Percentiles rank a stretch among this genome's conserved stretches.
Evolutionary conservation across 2,329 filamentous ascomycete species (phyloP).

Genomic region (Zelopaecilomyces penicillatus): DNA sequence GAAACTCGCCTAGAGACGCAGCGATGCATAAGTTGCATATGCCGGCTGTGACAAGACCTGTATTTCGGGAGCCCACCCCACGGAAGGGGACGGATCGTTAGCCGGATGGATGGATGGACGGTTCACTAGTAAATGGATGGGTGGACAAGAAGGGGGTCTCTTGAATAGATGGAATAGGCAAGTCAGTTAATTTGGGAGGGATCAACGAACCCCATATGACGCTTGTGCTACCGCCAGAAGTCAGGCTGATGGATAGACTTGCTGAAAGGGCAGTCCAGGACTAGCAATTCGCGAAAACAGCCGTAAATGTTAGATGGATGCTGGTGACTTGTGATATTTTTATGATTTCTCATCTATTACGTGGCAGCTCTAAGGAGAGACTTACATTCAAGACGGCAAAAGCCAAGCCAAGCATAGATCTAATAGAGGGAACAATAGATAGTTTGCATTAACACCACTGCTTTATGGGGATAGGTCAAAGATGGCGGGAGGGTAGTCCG

Average conservation of each 20-base stretch:
- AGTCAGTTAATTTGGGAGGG: background rate
- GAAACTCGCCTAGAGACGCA: conserved; percentile 60
- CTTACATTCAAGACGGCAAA: conserved; percentile 37
- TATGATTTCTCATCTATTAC: background rate
- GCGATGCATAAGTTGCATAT: conserved; percentile 40
- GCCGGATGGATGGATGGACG: no score
- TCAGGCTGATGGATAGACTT: conserved; percentile 42
- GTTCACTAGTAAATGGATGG: background rate
- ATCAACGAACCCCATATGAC: conserved; percentile 56
- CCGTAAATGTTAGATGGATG: no score
- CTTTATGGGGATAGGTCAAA: background rate
- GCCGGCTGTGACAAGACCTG: conserved; percentile 23
- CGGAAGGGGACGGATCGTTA: no score
- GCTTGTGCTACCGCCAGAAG: conserved; percentile 57
- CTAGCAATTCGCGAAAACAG: conserved; percentile 1
- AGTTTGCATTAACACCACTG: background rate
- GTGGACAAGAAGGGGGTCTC: background rate
- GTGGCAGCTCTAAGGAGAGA: background rate
- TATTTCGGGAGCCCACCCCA: background rate
- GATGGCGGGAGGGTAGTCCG: background rate
- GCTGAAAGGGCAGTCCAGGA: conserved; percentile 39
- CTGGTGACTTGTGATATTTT: background rate
- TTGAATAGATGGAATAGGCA: background rate
- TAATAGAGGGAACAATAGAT: background rate
- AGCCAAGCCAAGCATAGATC: conserved; percentile 33